A percentile compares a stretch with the other conserved stretches of the same genome.
Conservation (phyloP, 805 yeast species). For the Candida berthetii region DNA sequence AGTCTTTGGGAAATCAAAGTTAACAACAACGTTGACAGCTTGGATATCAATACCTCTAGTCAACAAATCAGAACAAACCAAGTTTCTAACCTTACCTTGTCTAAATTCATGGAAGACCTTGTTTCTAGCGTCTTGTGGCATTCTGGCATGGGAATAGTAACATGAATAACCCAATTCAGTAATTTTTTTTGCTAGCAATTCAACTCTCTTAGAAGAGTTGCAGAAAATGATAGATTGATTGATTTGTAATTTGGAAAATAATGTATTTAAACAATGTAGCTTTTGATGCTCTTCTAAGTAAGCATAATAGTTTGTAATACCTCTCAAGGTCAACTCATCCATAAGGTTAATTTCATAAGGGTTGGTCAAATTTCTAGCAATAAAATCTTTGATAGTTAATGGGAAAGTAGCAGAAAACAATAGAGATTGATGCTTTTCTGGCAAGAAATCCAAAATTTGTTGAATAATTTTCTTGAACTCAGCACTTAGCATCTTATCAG, state of each 20-base stretch:
- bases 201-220: slow-evolving; percentile 95
- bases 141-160: slow-evolving; percentile 93
- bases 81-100: slow-evolving; percentile 94
- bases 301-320: slow-evolving; percentile 97
- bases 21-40: slow-evolving; percentile 96
- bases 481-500: slow-evolving; percentile 90
- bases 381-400: slow-evolving; percentile 82
- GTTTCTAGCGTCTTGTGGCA: slow-evolving; percentile 97
- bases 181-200: slow-evolving; percentile 89
- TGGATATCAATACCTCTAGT: slow-evolving; percentile 99
- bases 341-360: slow-evolving; percentile 95
- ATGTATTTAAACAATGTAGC: slow-evolving; percentile 90
- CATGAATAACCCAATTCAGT: slow-evolving; percentile 96
- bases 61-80: slow-evolving; percentile 92
- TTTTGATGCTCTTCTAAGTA: slow-evolving; percentile 96
- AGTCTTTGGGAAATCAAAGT: slow-evolving; percentile 96
- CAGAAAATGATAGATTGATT: slow-evolving; percentile 97
- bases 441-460: slow-evolving; percentile 79
- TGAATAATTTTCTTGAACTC: slow-evolving; percentile 87
- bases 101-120: slow-evolving; percentile 98
- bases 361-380: slow-evolving; percentile 82
- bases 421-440: slow-evolving; percentile 73
- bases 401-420: slow-evolving; percentile 97
- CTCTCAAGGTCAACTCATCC: slow-evolving; percentile 95
- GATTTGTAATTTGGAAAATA: slow-evolving; percentile 89